Evolutionary conservation across 257 asterid species (phyloP), one percentile per base, ranked within the genome.

Genomic region (Solanum peruvianum): DNA sequence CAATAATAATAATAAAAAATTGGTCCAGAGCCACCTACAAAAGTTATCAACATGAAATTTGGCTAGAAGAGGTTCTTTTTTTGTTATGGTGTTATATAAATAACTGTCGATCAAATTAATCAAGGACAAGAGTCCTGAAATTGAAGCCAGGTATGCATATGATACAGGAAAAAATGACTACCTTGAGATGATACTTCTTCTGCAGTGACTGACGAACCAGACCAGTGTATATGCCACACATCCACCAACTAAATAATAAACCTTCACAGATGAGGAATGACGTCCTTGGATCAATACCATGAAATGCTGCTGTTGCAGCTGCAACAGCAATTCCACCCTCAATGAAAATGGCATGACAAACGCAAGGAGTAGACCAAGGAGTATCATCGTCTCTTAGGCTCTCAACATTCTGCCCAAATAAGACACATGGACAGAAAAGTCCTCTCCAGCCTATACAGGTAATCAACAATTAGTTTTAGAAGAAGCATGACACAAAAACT

Each of bases 171-270:
- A 60, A 67, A 42, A 41, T 60, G 56, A 91, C 86, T 49, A 97
- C 99, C 99, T 97, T 88, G 90, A 97, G 99, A 94, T 97, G 99
- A 91, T 97, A 97, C 92, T 96, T 97, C 91, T 94, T 97, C 94
- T 97, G 99, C 89, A 97, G 88, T 2, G 97, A 88, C 89, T 97
- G 99, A 72, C 98, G 91, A 64, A 91, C 90, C 71, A 96, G 92
- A 82, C 99, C 98, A 58, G 99, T 95, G 91, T 97, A 96, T 89
- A 97, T 95, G 60, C 99, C 99, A 91, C 99, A 97, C 99, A 97
- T 93, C 99, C 99, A 97, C 99, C 99, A 97, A 91, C 99, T 91
- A 91, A 97, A 97, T 71, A 95, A 88, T 92, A 97, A 90, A 67
- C 99, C 99, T 92, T 97, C 99, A 82, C 92, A 87, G 52, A 97